phyloP scores from a whole-genome alignment of 371 early-diverging fungal species.

The Actinomortierella ambigua region DNA sequence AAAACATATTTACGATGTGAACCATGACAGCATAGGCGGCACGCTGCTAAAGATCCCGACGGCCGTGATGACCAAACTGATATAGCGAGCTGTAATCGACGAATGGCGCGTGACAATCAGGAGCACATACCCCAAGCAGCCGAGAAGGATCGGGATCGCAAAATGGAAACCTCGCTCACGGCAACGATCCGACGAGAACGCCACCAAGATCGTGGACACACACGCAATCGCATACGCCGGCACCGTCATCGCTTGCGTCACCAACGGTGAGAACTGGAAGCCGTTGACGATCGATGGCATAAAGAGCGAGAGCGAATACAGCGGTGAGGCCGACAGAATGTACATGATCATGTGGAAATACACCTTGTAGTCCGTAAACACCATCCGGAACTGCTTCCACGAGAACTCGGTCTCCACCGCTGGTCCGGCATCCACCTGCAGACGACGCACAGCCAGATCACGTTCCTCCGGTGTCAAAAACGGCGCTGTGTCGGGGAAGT shows the following conservation, averaged over 20 bases:
- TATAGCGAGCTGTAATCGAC: conserved; percentile 48
- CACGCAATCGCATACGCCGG: conserved; percentile 58
- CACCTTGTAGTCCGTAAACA: conserved; percentile 58
- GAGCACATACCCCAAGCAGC: conserved; percentile 69
- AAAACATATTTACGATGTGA: conserved; percentile 40
- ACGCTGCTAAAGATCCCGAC: conserved; percentile 60
- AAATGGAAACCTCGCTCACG: conserved; percentile 69
- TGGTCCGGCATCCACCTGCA: conserved; percentile 61
- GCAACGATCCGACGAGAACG: conserved; percentile 68
- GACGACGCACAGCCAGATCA: conserved; percentile 51
- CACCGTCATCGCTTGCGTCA: conserved; percentile 20
- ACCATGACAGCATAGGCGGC: conserved; percentile 67
- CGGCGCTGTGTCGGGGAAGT: conserved; percentile 68
- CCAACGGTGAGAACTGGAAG: background rate
- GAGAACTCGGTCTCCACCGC: conserved; percentile 56
- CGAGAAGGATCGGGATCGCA: conserved; percentile 60
- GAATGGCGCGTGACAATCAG: conserved; percentile 51
- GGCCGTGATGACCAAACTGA: conserved; percentile 57
- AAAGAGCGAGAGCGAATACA: conserved; percentile 66
- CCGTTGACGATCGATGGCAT: conserved; percentile 68
- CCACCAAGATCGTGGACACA: conserved; percentile 54
- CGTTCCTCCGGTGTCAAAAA: conserved; percentile 63
- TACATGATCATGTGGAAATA: conserved; percentile 55
- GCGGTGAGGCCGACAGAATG: conserved; percentile 62
- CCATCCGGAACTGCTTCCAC: conserved; percentile 53